These are phyloP conservation scores for Hydnomerulius pinastri DNA, from an alignment of 768 basidiomycete genomes.

Conservation along the genomic window DNA sequence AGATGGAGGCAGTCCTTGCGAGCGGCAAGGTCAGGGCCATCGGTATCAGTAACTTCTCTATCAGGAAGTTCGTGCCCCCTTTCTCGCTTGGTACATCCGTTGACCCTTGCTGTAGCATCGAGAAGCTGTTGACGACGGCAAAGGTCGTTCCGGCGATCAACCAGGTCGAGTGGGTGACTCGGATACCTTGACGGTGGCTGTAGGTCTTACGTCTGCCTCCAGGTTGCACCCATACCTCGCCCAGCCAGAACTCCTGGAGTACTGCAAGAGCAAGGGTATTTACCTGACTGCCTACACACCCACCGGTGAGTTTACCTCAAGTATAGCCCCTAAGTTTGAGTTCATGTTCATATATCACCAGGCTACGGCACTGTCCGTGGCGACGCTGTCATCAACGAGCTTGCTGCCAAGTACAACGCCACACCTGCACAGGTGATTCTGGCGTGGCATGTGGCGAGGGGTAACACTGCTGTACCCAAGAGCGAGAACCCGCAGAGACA, in stretches of 20 bases:
- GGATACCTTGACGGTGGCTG: neutral
- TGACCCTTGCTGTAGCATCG: constrained; percentile 17
- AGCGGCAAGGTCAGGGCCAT: constrained; percentile 31
- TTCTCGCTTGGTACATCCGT: neutral
- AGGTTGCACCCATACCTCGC: constrained; percentile 64
- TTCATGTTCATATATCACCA: constrained; percentile 6
- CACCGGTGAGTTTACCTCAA: constrained; percentile 33
- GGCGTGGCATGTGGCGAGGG: constrained; percentile 25
- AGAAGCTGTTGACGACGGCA: constrained; percentile 43
- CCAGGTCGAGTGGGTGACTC: constrained; percentile 57
- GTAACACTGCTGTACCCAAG: constrained; percentile 47
- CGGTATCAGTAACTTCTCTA: constrained; percentile 46
- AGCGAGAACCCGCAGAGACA: constrained; percentile 47
- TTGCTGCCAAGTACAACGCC: constrained; percentile 33
- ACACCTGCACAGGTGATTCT: constrained; percentile 32
- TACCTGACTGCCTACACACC: constrained; percentile 69
- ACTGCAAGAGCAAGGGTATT: constrained; percentile 63
- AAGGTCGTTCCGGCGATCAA: constrained; percentile 65
- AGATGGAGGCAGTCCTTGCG: constrained; percentile 12
- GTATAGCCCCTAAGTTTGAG: too few relatives aligned
- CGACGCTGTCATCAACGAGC: constrained; percentile 27
- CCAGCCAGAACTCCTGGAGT: constrained; percentile 50
- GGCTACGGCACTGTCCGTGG: constrained; percentile 28
- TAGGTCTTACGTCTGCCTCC: constrained; percentile 25
- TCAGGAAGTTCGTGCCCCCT: constrained; percentile 21